Base-by-base conservation (phyloP, 2,329 filamentous ascomycete species). In the Xylaria sp. region DNA sequence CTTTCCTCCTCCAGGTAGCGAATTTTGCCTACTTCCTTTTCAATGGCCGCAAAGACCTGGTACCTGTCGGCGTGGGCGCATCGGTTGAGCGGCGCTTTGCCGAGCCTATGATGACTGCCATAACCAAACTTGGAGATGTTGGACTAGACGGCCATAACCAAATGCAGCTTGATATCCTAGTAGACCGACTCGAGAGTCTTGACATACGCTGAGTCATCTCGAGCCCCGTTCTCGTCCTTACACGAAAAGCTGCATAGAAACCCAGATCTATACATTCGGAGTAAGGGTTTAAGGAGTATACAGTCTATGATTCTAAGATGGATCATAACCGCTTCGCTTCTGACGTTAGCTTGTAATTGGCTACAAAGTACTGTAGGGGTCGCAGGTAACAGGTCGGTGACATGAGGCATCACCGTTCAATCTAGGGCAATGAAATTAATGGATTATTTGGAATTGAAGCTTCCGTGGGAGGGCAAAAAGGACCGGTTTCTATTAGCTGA, bases 11-110 rank as follows among this genome's bases (percentile, higher is more conserved):
- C 63, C 85, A 88, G 66, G 83, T 83, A 0, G 82, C 83, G 60
- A 89, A 88, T 67, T 87, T 89, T 71, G 81, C 83, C 7, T 79
- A 85, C 54, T 85, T 88, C 66, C 74, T 88, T 19, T 82, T 84
- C 68, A 75, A 76, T 3, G 77, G 80, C 35, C 75, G 73, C 71
- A 75, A 73, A 56, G 74, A 80, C 44, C 71, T 87, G 5, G 79
- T 86, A 9, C 86, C 87, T 1, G 75, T 75, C 1, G 84, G 83
- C 0, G 85, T 87, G 82, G 79, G 81, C 1, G 79, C 80, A 8
- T 82, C 85, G 0, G 82, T 88, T 21, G 82, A 85, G 70, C 81
- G 86, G 68, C 77, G 86, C 29, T 89, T 86, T 71, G 77, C 85
- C 2, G 79, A 81, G 56, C 87, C 87, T 3, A 69, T 89, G 49